Base-by-base conservation (phyloP, 495 filamentous ascomycete species). In the Penicillium roqueforti region DNA sequence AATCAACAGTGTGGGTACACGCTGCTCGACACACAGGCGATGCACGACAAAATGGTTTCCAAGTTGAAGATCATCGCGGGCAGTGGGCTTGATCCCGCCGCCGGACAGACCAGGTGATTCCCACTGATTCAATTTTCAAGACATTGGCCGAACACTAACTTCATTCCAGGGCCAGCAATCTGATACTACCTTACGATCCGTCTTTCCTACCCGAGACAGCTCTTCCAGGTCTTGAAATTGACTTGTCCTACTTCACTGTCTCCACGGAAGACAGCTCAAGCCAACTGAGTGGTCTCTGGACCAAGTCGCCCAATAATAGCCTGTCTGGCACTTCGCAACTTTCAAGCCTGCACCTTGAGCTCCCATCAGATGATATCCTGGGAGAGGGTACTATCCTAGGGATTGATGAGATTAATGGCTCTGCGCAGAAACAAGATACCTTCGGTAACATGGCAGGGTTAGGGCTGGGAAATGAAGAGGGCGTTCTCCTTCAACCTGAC, bases 1-100 rank as follows among this genome's bases (percentile, higher is more conserved):
- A 80, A 78, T 20, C 87, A 95, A 60, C 93, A 97, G 71, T 95
- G 87, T 56, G 81, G 81, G 13, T 97, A 96, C 67, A 82, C 93
- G 10, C 81, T 95, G 23, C 73, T 80, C 10, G 93, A 97, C 62
- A 84, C 87, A 5, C 85, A 92, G 66, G 81, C 80, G 50, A 84
- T 87, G 45, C 87, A 91, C 57, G 80, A 80, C 57, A 83, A 81
- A 56, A 88, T 97, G 80, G 72, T 78, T 43, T 57, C 80, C 10
- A 78, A 89, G 65, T 67, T 90, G 54, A 83, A 77, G 51, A 66
- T 74, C 31, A 43, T 85, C 10, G 75, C 72, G 28, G 76, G 76
- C 14, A 71, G 73, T 32, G 82, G 83, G 6, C 67, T 95, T 25
- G 89, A 96, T 68, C 73, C 82, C 4, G 78, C 82, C 43, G 87